A percentile compares a stretch with the other conserved stretches of the same genome.
Conservation (phyloP, 169 alveolate species). For the Besnoitia besnoiti region DNA sequence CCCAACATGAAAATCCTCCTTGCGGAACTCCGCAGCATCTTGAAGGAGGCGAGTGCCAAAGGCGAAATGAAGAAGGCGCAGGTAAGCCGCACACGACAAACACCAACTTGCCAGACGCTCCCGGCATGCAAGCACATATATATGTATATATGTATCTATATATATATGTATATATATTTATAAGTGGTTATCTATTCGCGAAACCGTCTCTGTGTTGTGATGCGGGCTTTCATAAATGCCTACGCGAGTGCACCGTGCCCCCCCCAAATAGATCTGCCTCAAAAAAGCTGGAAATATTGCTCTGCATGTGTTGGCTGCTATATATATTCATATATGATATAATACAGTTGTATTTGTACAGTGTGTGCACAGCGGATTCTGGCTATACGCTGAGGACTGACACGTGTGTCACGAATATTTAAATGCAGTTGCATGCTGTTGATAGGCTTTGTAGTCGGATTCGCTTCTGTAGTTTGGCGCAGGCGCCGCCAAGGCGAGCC, state of each 20-base stretch:
- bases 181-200: too few species aligned
- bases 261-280: too few species aligned
- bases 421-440: neutral
- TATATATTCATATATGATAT: neutral
- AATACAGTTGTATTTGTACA: neutral
- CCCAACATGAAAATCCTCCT: constrained; percentile 88
- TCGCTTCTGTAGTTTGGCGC: neutral
- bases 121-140: neutral
- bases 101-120: too few species aligned
- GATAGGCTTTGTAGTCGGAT: neutral
- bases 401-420: neutral
- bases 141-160: too few species aligned
- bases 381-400: too few species aligned
- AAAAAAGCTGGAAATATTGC: too few species aligned
- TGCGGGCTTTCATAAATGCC: too few species aligned
- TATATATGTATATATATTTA: neutral
- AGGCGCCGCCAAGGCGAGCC: too few species aligned
- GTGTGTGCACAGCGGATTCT: too few species aligned
- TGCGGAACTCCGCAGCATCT: constrained; percentile 67
- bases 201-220: neutral
- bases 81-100: constrained; percentile 43
- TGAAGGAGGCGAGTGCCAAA: constrained; percentile 59
- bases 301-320: too few species aligned
- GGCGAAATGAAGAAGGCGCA: constrained; percentile 60
- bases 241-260: too few species aligned